phyloP scores from a whole-genome alignment of 164 flowering plant species.

The grape (Vitis vinifera) region ASM3070453v1 NC_081805.1:6378001-6378500 shows the following conservation, averaged over 20 bases:
- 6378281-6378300: constrained; percentile 9
- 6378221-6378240: constrained; percentile 7
- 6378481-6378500: not conserved
- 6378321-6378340: constrained; percentile 15
- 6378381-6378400: constrained; percentile 19
- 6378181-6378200: constrained; percentile 42
- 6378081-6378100: not conserved
- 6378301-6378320: not conserved
- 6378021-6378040: constrained; percentile 29
- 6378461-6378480: not conserved
- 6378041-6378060: constrained; percentile 43
- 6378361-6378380: constrained; percentile 15
- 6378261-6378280: constrained; percentile 9
- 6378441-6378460: constrained; percentile 1
- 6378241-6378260: too few relatives aligned
- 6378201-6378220: constrained; percentile 15
- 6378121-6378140: constrained; percentile 53
- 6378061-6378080: constrained; percentile 8
- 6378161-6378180: constrained; percentile 24
- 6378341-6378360: constrained; percentile 46
- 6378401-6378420: constrained; percentile 3
- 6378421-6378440: constrained; percentile 19
- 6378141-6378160: constrained; percentile 5
- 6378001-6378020: not conserved
- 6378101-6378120: constrained; percentile 7